Evolutionary conservation across 2,329 filamentous ascomycete genomes (phyloP), one percentile per base, ranked within the genome.

Genomic region (Colletotrichum scovillei): DNA sequence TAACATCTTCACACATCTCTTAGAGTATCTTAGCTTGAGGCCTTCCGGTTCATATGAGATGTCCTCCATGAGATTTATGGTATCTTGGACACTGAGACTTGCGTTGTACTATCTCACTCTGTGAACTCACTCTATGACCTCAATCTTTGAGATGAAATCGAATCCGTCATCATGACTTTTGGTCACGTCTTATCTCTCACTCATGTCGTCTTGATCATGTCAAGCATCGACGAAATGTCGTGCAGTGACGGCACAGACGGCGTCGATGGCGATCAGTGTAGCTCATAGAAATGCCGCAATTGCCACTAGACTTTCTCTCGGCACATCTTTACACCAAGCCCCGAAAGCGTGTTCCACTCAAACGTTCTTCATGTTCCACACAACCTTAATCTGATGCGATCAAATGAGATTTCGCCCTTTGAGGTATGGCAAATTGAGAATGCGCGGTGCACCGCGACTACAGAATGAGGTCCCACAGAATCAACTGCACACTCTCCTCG

Each of bases 231-330:
- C 30, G 7, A 14, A 6, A 63, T 63, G 57, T 52, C 28, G 64
- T 67, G 49, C 57, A 46, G n/a, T 67, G 26, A 16, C n/a, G 32
- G 35, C 5, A 59, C 4, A 49, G 42, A 38, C 52, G n/a, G 56
- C 63, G 64, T 26, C 9, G 52, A 62, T 57, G 64, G 26, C 26
- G 49, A 72, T 57, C 46, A 22, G 7, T 28, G 57, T 63, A 42
- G 69, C 69, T 57, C 55, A 30, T 52, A 19, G 42, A 16, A 56
- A 53, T 53, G 38, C 46, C 28, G 60, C 60, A 63, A 49, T 49
- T 28, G 19, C 28, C 38, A 30, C 38, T 38, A 26, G 19, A 30
- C 28, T 28, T 30, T 19, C 14, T 32, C 16, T 64, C 63, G 49
- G 49, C 12, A 2, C 63, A 65, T 65, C 49, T 65, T 56, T 56